Evolutionary conservation across 345 rosid species (phyloP).

Genomic region (Gynandropsis gynandra): DNA sequence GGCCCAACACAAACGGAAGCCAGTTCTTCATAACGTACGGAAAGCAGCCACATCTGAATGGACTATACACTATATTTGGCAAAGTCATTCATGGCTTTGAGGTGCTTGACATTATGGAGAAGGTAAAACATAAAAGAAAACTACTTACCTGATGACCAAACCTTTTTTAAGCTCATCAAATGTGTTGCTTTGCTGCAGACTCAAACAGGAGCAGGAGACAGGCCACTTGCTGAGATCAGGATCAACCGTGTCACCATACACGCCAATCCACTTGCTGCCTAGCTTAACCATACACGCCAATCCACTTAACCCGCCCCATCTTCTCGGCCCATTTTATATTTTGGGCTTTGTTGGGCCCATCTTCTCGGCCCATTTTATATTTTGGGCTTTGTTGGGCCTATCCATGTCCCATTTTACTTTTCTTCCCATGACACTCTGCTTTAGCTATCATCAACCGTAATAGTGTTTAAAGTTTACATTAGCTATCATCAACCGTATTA

Average conservation of each 20-base stretch:
- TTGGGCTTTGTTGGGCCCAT: too few species aligned
- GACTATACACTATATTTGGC: slow-evolving; percentile 87
- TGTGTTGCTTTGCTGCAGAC: slow-evolving; percentile 40
- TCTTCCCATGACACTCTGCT: too few species aligned
- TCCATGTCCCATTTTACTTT: too few species aligned
- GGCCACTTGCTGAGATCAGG: slow-evolving; percentile 96
- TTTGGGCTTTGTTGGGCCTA: too few species aligned
- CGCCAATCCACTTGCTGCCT: slow-evolving; percentile 96
- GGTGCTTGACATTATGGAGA: slow-evolving; percentile 97
- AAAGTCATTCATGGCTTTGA: slow-evolving; percentile 97
- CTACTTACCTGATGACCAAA: too few species aligned
- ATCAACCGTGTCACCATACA: slow-evolving; percentile 88
- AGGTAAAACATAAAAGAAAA: slow-evolving; percentile 57
- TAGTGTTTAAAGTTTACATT: too few species aligned
- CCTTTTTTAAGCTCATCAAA: not conserved
- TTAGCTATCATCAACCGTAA: too few species aligned
- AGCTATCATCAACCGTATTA: too few species aligned
- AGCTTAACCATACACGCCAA: slow-evolving; percentile 86
- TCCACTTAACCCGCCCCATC: slow-evolving; percentile 48
- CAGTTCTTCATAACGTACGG: slow-evolving; percentile 83
- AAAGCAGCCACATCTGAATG: slow-evolving; percentile 97
- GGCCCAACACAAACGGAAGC: slow-evolving; percentile 96
- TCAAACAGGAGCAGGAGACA: slow-evolving; percentile 76
- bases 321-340: too few species aligned
- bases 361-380: too few species aligned